Conservation (phyloP, 805 yeast species). For the Nakazawaea ernobii region DNA sequence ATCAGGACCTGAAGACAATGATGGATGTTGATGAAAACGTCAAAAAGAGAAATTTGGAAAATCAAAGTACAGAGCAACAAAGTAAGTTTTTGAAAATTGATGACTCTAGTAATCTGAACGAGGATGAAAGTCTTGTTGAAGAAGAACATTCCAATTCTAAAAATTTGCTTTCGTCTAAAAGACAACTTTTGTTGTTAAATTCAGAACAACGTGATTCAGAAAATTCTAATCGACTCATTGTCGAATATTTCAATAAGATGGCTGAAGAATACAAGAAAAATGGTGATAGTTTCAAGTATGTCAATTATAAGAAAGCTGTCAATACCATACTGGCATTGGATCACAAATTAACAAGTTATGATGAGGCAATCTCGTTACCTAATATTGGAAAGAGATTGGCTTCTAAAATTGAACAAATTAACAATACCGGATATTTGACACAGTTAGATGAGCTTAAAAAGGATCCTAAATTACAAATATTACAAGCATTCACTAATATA, state of each 20-base stretch:
- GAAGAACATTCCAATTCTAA: conserved; percentile 4
- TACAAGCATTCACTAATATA: conserved; percentile 32
- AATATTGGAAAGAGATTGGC: conserved; percentile 38
- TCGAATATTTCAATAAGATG: conserved; percentile 26
- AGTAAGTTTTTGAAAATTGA: not conserved
- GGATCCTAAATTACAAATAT: conserved; percentile 19
- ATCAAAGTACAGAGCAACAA: not conserved
- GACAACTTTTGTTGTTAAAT: conserved; percentile 1
- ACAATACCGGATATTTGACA: conserved; percentile 28
- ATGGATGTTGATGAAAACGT: not conserved
- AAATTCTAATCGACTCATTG: conserved; percentile 24
- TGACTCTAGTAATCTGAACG: not conserved
- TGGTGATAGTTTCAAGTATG: conserved; percentile 31
- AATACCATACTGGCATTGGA: conserved; percentile 24
- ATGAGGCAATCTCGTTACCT: conserved; percentile 33
- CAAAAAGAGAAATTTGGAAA: not conserved
- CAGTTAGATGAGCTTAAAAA: conserved; percentile 12
- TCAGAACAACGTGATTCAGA: not conserved
- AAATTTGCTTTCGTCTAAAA: not conserved
- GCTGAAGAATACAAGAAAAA: conserved; percentile 23
- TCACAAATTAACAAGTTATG: conserved; percentile 25
- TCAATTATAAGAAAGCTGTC: conserved; percentile 40
- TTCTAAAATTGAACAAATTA: conserved; percentile 39
- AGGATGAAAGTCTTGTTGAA: conserved; percentile 2
- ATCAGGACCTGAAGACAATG: not conserved